A percentile compares a stretch with the other conserved stretches of the same genome.
Evolutionary conservation across 1,284 basidiomycete genomes (phyloP).

Genomic region (Trametes versicolor): DNA sequence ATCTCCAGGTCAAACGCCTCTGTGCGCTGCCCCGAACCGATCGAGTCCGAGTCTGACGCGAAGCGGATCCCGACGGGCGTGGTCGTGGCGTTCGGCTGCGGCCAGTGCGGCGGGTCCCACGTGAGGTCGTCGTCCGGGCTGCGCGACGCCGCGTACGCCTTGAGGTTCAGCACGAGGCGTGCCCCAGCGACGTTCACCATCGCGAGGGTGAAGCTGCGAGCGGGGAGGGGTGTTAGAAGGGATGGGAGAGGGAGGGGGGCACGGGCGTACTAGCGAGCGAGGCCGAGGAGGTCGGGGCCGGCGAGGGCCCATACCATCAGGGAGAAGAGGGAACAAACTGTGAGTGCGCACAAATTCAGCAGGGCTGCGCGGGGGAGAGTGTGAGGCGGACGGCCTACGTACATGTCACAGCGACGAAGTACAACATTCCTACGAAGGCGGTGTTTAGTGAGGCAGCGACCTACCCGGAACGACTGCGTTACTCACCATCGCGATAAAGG

Average conservation of each 20-base stretch:
- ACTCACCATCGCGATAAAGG: slow-evolving; percentile 45
- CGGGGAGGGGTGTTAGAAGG: not conserved
- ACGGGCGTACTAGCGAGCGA: slow-evolving; percentile 45
- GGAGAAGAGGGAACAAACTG: slow-evolving; percentile 45
- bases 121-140: slow-evolving; percentile 28
- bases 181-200: slow-evolving; percentile 45
- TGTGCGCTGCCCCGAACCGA: not conserved
- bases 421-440: slow-evolving; percentile 39
- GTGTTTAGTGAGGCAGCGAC: not conserved
- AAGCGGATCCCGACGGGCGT: slow-evolving; percentile 22
- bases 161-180: slow-evolving; percentile 44
- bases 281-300: slow-evolving; percentile 42
- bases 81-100: slow-evolving; percentile 5
- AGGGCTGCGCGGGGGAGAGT: not conserved
- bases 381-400: slow-evolving; percentile 7
- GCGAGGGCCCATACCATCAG: slow-evolving; percentile 47
- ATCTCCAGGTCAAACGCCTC: slow-evolving; percentile 40
- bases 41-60: slow-evolving; percentile 2
- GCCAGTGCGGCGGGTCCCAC: slow-evolving; percentile 26
- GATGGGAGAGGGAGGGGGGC: not conserved
- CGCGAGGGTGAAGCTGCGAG: slow-evolving; percentile 43
- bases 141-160: slow-evolving; percentile 39
- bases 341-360: not conserved
- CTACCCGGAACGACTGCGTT: not conserved
- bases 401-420: slow-evolving; percentile 44